Evolutionary conservation across 2,329 filamentous ascomycete species (phyloP), one percentile per base, ranked within the genome.

Genomic region (Aspergillus pseudonomiae): DNA sequence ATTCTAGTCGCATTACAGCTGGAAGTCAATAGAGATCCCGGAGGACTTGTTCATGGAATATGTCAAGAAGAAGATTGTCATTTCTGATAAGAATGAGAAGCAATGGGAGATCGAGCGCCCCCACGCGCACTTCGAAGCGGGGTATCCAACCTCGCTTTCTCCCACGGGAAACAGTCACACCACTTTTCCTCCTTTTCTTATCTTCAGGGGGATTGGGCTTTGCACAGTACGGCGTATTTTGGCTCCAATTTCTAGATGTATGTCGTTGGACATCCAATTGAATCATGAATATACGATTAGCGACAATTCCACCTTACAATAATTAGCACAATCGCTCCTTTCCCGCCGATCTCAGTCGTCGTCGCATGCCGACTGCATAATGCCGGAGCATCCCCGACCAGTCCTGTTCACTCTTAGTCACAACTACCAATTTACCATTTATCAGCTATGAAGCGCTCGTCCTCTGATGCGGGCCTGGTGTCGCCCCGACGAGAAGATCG

Each of bases 401-500:
- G 48, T 39, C 43, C n/a, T 63, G 53, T 32, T 59, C 59, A 50
- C 41, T 52, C 45, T 36, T 46, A 60, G 48, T 60, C 60, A 55
- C 59, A 66, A 59, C 57, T 34, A 60, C 58, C 52, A 50, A 70
- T 73, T 68, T 65, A 55, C 48, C 39, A 48, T 39, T 61, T 34
- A 41, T 21, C 26, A 54, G 60, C 71, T 63, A 71, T 74, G 68
- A 78, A 79, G 65, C 75, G 76, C 43, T 77, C 77, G 26, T 75
- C 76, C 19, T 71, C 71, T 59, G 76, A 78, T 26, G 77, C 75
- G 57, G 74, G 71, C 4, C 55, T 78, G 26, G 75, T 77, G 43
- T 71, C 69, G 14, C 72, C 73, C 53, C 70, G 64, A 45, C 64
- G 55, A 55, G 68, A 70, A 28, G 70, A 68, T 57, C 70, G 71